phyloP scores from a whole-genome alignment of 805 yeast genomes.

The Helenozyma baotianmanensis region DNA sequence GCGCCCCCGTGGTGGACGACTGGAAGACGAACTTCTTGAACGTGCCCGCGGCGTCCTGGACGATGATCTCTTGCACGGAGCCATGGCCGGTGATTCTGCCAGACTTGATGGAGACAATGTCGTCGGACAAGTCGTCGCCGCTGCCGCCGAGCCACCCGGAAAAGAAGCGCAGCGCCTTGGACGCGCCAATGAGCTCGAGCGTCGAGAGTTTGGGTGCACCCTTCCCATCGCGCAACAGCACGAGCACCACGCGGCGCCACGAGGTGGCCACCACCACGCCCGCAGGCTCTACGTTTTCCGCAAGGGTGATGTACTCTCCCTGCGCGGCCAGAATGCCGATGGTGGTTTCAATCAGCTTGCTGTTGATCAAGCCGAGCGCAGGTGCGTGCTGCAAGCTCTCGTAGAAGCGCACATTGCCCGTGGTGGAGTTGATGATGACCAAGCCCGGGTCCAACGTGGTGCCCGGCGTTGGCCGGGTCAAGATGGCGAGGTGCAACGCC shows the following conservation, averaged over 20 bases:
- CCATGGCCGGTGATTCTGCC: constrained; percentile 53
- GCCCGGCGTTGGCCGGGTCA: constrained; percentile 56
- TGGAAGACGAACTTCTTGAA: constrained; percentile 29
- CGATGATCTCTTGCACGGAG: constrained; percentile 31
- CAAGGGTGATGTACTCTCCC: constrained; percentile 54
- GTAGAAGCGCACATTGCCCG: constrained; percentile 63
- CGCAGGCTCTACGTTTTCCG: constrained; percentile 64
- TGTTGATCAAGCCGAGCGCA: constrained; percentile 52
- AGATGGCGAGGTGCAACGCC: constrained; percentile 46
- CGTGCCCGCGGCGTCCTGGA: constrained; percentile 45
- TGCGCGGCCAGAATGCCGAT: constrained; percentile 28
- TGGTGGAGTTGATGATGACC: constrained; percentile 53
- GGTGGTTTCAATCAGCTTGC: constrained; percentile 38
- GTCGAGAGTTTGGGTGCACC: constrained; percentile 53
- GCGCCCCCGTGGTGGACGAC: constrained; percentile 24
- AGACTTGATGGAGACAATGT: constrained; percentile 54
- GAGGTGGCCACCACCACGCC: constrained; percentile 73
- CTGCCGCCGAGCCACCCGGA: constrained; percentile 10
- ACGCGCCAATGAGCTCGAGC: constrained; percentile 20
- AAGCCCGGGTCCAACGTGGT: constrained; percentile 59
- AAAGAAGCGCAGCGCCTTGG: constrained; percentile 8
- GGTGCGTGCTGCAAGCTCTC: constrained; percentile 73
- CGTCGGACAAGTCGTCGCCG: constrained; percentile 26
- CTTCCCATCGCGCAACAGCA: constrained; percentile 60
- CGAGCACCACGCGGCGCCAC: constrained; percentile 56